Evolutionary conservation across 257 asterid genomes (phyloP), one percentile per base, ranked within the genome.

Genomic region (Nyctanthes arbortristis): DNA sequence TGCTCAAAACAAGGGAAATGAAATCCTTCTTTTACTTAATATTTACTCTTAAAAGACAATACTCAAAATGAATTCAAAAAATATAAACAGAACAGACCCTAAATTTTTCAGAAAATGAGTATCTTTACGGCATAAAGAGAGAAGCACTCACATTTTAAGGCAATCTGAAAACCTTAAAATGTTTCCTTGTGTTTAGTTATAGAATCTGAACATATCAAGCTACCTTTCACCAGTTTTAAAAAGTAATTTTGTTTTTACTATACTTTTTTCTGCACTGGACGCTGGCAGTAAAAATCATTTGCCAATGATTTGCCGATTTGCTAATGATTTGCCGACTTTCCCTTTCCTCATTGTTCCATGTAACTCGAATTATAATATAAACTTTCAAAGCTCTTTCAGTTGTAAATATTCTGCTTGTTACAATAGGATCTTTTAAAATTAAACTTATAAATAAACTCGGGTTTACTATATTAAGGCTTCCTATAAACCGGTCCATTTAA

Each of bases 61-160:
- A n/a, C n/a, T n/a, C n/a, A n/a, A n/a, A n/a, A n/a, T n/a, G n/a
- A n/a, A n/a, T n/a, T n/a, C n/a, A n/a, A n/a, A n/a, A n/a, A n/a
- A n/a, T n/a, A n/a, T n/a, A n/a, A n/a, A n/a, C n/a, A n/a, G n/a
- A n/a, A n/a, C n/a, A n/a, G n/a, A n/a, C n/a, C n/a, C n/a, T n/a
- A n/a, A n/a, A n/a, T n/a, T n/a, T n/a, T n/a, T n/a, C n/a, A n/a
- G n/a, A n/a, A 45, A 24, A 61, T 18, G 4, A 36, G 30, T 34
- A 31, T 25, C 47, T 58, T 20, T 28, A 64, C 45, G 28, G 59
- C 66, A 29, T 32, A 68, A 25, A 72, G 16, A 62, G 32, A 52
- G 31, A 27, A 35, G 35, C 65, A 58, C 56, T 55, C 12, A 13
- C 49, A 39, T 39, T 36, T 61, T 29, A n/a, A 45, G 34, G 61